Evolutionary conservation across 371 early-diverging fungal genomes (phyloP), one percentile per base, ranked within the genome.

Genomic region (Cokeromyces recurvatus): DNA sequence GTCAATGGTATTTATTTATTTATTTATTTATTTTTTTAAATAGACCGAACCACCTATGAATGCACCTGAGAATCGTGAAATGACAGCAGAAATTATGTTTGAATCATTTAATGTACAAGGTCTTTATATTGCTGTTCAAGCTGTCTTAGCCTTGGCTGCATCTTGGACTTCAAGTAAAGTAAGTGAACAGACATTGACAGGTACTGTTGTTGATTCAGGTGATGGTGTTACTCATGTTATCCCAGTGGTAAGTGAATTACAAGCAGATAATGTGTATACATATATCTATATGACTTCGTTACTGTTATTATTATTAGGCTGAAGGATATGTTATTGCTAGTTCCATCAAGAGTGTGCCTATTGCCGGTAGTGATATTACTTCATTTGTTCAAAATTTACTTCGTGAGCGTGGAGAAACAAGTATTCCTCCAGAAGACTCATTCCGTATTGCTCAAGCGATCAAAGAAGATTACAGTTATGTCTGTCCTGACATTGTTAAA

Each of bases 221-320:
- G 98, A 97, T 78, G 98, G 98, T 72, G 97, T 98, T 19, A 97
- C 98, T 22, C 98, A 98, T 74, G 95, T 97, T 45, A 97, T 97
- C 57, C 98, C 98, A 21, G 96, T 97, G 47, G 92, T 91, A 76
- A 51, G 80, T 54, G 16, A 15, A 11, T 29, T 29, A n/a, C n/a
- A n/a, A n/a, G n/a, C n/a, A n/a, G n/a, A n/a, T n/a, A n/a, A n/a
- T n/a, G n/a, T n/a, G 21, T 3, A 38, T 22, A 34, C 23, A 27
- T 8, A 25, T 27, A 37, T 46, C 2, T 24, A 25, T 15, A 6
- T 32, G 23, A 15, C 4, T n/a, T n/a, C n/a, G n/a, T n/a, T n/a
- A n/a, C n/a, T 36, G 10, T n/a, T n/a, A n/a, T n/a, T 29, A 8
- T 29, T 29, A 5, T 29, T 60, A 91, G 91, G 95, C 95, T 45